Evolutionary conservation across 768 basidiomycete species (phyloP).

Genomic region (Russula compacta): DNA sequence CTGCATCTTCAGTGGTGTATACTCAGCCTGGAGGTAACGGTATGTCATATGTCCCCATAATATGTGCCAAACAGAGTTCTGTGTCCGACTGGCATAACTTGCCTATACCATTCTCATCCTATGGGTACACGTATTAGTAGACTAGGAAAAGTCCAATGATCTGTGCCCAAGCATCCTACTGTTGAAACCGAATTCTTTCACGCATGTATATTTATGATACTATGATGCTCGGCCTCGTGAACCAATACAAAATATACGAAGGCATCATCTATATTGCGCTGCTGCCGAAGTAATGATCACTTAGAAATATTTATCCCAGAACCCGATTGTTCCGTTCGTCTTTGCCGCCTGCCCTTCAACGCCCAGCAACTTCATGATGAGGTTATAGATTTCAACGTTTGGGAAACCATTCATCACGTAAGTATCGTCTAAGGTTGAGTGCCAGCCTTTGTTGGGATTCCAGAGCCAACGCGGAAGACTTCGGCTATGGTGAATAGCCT

Average conservation of each 20-base stretch:
- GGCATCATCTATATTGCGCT: background rate
- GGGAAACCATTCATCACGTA: conserved; percentile 77
- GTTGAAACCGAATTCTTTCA: background rate
- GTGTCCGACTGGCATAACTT: background rate
- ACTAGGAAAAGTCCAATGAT: background rate
- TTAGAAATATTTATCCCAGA: conserved; percentile 76
- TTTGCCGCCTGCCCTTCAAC: conserved; percentile 45
- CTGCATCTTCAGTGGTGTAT: background rate
- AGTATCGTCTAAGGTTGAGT: conserved; percentile 51
- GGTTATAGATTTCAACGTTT: conserved; percentile 81
- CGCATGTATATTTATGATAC: background rate
- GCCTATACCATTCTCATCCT: background rate
- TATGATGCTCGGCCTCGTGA: too few relatives aligned
- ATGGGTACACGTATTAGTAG: background rate
- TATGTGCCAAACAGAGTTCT: background rate
- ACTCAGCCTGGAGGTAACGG: background rate
- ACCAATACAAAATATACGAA: background rate
- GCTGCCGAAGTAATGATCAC: too few relatives aligned
- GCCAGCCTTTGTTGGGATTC: conserved; percentile 46
- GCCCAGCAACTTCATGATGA: conserved; percentile 67
- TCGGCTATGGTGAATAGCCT: conserved; percentile 38
- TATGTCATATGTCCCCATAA: background rate
- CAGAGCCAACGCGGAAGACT: conserved; percentile 23
- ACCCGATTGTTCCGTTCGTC: conserved; percentile 72
- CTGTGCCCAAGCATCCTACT: too few relatives aligned